These are phyloP conservation scores for Trichophyton benhamiae DNA, from an alignment of 2,329 filamentous ascomycete genomes.

Conservation along the genomic window DNA sequence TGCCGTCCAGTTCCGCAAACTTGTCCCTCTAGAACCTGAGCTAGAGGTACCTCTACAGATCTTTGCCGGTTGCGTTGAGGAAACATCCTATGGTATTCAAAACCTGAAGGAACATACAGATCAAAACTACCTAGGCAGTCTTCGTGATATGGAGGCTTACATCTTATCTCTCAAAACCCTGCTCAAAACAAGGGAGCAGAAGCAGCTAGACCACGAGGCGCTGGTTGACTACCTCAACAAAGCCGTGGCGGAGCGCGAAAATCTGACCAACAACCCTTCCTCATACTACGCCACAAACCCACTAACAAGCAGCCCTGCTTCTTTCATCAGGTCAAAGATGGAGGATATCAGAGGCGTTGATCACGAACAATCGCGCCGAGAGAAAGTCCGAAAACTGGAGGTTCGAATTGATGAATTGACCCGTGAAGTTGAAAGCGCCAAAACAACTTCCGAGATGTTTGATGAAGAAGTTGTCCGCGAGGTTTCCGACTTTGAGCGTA, in stretches of 20 bases:
- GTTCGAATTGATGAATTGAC: conserved; percentile 86
- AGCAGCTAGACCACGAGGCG: conserved; percentile 94
- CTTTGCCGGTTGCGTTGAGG: conserved; percentile 76
- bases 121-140: conserved; percentile 82
- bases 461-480: conserved; percentile 94
- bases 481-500: conserved; percentile 85
- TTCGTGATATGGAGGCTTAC: conserved; percentile 94
- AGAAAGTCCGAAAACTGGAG: conserved; percentile 80
- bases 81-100: conserved; percentile 65
- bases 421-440: conserved; percentile 74
- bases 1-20: conserved; percentile 86
- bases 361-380: conserved; percentile 79
- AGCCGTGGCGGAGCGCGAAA: conserved; percentile 73
- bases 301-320: conserved; percentile 55
- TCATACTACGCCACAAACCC: conserved; percentile 45
- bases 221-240: conserved; percentile 93
- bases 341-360: conserved; percentile 95
- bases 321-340: conserved; percentile 85
- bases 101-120: conserved; percentile 83
- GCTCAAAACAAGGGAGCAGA: conserved; percentile 87
- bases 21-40: conserved; percentile 77
- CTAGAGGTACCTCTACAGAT: conserved; percentile 70
- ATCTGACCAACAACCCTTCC: conserved; percentile 52
- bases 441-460: conserved; percentile 79
- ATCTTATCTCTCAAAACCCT: conserved; percentile 75